Conservation (phyloP, 2,329 filamentous ascomycete genomes). For the Aspergillus awamori region DNA sequence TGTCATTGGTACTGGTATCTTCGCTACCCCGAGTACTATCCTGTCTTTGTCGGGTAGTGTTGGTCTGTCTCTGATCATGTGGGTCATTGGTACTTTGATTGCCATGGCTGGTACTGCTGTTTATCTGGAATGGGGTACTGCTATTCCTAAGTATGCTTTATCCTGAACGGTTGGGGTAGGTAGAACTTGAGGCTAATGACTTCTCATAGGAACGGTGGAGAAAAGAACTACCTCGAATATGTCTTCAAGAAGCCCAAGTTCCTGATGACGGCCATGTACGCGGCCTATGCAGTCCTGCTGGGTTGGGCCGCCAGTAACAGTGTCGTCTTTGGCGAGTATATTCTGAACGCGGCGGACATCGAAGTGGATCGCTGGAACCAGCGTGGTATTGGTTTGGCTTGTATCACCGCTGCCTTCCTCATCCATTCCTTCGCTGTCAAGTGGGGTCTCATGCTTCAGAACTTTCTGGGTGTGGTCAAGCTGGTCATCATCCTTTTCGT, state of each 20-base stretch:
- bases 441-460: conserved; percentile 53
- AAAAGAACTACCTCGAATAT: conserved; percentile 58
- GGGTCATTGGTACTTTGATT: conserved; percentile 53
- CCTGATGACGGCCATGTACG: conserved; percentile 58
- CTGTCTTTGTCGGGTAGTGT: conserved; percentile 50
- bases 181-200: conserved; percentile 1
- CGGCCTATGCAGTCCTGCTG: conserved; percentile 54
- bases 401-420: conserved; percentile 52
- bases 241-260: conserved; percentile 56
- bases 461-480: conserved; percentile 54
- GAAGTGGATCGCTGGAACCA: conserved; percentile 54
- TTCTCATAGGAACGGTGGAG: conserved; percentile 51
- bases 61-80: conserved; percentile 52
- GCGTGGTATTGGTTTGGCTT: conserved; percentile 51
- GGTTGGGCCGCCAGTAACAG: conserved; percentile 58
- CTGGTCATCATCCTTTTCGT: conserved; percentile 54
- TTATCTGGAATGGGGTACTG: conserved; percentile 56
- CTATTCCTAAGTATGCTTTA: conserved; percentile 46
- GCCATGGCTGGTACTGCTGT: conserved; percentile 48
- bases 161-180: neutral
- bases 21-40: conserved; percentile 52
- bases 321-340: conserved; percentile 56
- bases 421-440: conserved; percentile 53
- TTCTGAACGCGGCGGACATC: conserved; percentile 50
- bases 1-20: conserved; percentile 55